Conservation (phyloP, 2,329 filamentous ascomycete genomes). For the Botrytis sinoallii region DNA sequence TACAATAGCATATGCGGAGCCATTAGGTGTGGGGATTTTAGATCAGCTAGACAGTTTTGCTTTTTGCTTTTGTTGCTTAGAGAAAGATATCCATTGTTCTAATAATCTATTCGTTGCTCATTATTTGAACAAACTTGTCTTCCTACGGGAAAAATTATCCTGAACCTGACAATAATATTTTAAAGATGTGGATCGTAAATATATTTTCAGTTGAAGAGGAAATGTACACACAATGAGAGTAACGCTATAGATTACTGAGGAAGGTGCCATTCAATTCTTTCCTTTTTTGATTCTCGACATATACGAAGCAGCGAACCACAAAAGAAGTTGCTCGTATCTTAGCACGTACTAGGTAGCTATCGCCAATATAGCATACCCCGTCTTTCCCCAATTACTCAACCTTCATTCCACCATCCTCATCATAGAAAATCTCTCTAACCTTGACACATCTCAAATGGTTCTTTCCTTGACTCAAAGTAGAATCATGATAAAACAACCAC, state of each 20-base stretch:
- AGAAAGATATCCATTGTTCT: constrained; percentile 14
- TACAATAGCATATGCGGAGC: neutral
- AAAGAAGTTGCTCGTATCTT: neutral
- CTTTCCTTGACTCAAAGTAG: constrained; percentile 63
- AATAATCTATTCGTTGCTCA: neutral
- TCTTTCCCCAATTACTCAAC: constrained; percentile 24
- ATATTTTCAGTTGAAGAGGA: neutral
- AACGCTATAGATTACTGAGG: neutral
- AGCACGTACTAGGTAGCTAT: neutral
- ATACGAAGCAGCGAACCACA: neutral
- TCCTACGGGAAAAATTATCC: neutral
- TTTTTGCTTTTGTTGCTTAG: neutral
- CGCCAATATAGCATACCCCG: neutral
- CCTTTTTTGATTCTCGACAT: too few relatives aligned
- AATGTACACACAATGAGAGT: too few relatives aligned
- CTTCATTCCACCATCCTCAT: constrained; percentile 59
- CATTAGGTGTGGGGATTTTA: neutral
- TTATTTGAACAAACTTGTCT: neutral
- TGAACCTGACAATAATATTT: neutral
- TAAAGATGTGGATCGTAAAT: neutral
- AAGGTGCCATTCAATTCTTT: neutral
- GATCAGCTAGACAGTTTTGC: neutral
- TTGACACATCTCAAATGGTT: constrained; percentile 72
- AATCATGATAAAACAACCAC: constrained; percentile 77
- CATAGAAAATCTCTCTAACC: constrained; percentile 71